Conservation (phyloP, 169 alveolate genomes). For the Plasmodium adleri region DNA sequence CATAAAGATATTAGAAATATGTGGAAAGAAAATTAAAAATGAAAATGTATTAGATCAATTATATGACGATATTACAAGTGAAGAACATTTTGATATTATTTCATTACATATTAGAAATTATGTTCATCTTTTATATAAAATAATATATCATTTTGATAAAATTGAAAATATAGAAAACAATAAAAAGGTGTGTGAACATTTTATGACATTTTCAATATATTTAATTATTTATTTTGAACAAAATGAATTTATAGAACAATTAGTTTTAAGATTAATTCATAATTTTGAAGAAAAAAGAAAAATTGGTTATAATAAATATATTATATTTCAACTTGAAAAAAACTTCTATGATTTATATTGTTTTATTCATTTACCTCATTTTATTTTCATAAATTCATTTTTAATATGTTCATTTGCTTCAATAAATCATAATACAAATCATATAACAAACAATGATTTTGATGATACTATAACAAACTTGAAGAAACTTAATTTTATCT, state of each 20-base stretch:
- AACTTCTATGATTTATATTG: conserved; percentile 19
- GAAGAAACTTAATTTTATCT: conserved; percentile 8
- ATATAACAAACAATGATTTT: neutral
- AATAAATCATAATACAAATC: neutral
- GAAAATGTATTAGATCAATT: conserved; percentile 32
- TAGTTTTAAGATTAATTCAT: neutral
- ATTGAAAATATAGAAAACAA: conserved; percentile 20
- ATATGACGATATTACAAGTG: conserved; percentile 17
- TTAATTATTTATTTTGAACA: conserved; percentile 36
- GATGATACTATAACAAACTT: conserved; percentile 1
- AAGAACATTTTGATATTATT: conserved; percentile 6
- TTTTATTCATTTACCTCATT: conserved; percentile 48
- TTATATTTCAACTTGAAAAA: conserved; percentile 12
- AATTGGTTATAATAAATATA: neutral
- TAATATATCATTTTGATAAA: conserved; percentile 33
- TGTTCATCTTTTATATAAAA: conserved; percentile 27
- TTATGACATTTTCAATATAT: conserved; percentile 19
- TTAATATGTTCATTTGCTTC: conserved; percentile 39
- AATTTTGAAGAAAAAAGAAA: conserved; percentile 8
- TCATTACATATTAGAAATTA: conserved; percentile 10
- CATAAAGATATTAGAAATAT: conserved; percentile 39
- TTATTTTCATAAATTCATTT: conserved; percentile 34
- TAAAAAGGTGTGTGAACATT: conserved; percentile 31
- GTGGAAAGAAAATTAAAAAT: conserved; percentile 11
- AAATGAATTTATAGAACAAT: neutral